These are phyloP conservation scores for Bipolaris oryzae DNA, from an alignment of 2,329 filamentous ascomycete genomes.

Conservation along the genomic window DNA sequence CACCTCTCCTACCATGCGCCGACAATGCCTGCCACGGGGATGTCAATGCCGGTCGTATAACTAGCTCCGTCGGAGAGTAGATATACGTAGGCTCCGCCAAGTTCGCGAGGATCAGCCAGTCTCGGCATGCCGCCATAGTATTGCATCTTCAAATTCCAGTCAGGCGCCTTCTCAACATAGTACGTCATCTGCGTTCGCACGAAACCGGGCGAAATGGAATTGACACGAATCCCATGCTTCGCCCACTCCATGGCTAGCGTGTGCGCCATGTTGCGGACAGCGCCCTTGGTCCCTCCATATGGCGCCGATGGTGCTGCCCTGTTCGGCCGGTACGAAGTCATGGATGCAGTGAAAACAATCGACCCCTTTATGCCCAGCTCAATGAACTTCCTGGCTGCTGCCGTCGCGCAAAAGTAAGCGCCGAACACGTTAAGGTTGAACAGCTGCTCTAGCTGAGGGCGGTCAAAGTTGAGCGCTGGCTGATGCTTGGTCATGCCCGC, in stretches of 20 bases:
- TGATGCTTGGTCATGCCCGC: constrained; percentile 61
- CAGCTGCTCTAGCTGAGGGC: constrained; percentile 55
- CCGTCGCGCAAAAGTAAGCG: constrained; percentile 54
- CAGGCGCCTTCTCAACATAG: constrained; percentile 56
- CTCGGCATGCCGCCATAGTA: constrained; percentile 62
- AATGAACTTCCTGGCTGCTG: constrained; percentile 55
- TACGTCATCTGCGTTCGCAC: constrained; percentile 73
- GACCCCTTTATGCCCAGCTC: constrained; percentile 55
- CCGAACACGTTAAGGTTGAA: constrained; percentile 58
- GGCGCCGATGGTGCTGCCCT: constrained; percentile 59
- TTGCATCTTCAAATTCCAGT: constrained; percentile 60
- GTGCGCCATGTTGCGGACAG: constrained; percentile 53
- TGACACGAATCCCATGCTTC: constrained; percentile 79
- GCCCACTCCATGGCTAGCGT: constrained; percentile 83
- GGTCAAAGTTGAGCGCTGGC: constrained; percentile 58
- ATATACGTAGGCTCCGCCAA: constrained; percentile 59
- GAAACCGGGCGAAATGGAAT: constrained; percentile 84
- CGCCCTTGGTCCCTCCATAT: constrained; percentile 53
- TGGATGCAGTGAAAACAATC: constrained; percentile 57
- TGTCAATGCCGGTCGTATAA: constrained; percentile 58
- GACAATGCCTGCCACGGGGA: constrained; percentile 57
- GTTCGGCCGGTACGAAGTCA: constrained; percentile 59
- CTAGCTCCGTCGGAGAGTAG: constrained; percentile 55
- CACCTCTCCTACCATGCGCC: constrained; percentile 47
- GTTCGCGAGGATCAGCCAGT: constrained; percentile 58